A percentile compares a stretch with the other conserved stretches of the same genome.
These are phyloP conservation scores for Hibiscus mutabilis DNA, from an alignment of 345 rosid genomes.

Conservation along the genomic window DNA sequence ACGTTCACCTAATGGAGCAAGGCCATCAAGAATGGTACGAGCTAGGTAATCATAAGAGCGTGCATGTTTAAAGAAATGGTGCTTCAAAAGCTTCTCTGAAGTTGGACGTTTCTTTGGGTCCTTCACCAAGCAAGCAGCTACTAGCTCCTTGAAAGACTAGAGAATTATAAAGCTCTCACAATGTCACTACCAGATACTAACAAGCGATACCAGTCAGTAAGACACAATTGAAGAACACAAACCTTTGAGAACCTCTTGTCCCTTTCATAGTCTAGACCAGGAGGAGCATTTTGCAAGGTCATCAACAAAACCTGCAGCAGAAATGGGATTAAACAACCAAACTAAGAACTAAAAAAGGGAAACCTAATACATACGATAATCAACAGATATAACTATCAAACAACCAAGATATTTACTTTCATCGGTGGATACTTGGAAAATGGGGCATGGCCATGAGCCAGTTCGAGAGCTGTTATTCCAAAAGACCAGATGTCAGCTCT, in stretches of 20 bases:
- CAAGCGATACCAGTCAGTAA: slow-evolving; percentile 9
- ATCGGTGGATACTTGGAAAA: too few relatives aligned
- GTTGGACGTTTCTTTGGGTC: slow-evolving; percentile 98
- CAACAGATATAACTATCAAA: slow-evolving; percentile 4
- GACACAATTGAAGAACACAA: slow-evolving; percentile 14
- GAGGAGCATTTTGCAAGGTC: slow-evolving; percentile 99
- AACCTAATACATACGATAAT: slow-evolving; percentile 7
- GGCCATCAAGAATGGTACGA: slow-evolving; percentile 57
- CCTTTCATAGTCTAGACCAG: slow-evolving; percentile 98
- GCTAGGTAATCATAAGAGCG: slow-evolving; percentile 58
- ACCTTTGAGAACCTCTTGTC: slow-evolving; percentile 95
- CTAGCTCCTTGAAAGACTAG: slow-evolving; percentile 94
- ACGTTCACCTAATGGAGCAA: slow-evolving; percentile 83
- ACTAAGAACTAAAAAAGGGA: slow-evolving; percentile 8
- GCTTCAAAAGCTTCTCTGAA: slow-evolving; percentile 83
- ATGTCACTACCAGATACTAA: slow-evolving; percentile 19
- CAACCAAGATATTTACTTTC: slow-evolving; percentile 59
- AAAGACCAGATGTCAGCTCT: too few relatives aligned
- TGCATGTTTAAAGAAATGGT: slow-evolving; percentile 81
- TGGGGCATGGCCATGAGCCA: too few relatives aligned
- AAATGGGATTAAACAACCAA: slow-evolving; percentile 13
- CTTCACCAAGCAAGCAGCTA: slow-evolving; percentile 90
- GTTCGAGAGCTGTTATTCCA: too few relatives aligned
- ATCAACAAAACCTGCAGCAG: slow-evolving; percentile 80
- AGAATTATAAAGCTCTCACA: slow-evolving; percentile 21